phyloP scores from a whole-genome alignment of 192 early-diverging fungal genomes.

The Linnemannia exigua region DNA sequence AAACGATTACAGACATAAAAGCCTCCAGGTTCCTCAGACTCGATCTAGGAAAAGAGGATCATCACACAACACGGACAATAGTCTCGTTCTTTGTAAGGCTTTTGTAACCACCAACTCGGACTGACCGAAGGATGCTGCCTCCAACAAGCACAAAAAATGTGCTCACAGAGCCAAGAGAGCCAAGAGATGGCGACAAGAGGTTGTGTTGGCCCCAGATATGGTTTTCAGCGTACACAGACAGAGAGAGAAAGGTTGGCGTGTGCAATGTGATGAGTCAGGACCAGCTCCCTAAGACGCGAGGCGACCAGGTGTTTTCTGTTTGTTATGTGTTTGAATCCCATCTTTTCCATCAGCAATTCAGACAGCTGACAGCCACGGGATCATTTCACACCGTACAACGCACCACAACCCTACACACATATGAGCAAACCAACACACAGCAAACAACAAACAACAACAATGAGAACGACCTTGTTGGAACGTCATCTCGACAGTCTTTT shows the following conservation, averaged over 20 bases:
- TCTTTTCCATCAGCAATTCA: background rate
- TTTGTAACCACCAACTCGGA: background rate
- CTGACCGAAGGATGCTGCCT: background rate
- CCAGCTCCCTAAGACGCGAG: background rate
- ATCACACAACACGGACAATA: no score
- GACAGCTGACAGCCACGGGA: constrained; percentile 2
- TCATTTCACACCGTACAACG: background rate
- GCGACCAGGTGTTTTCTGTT: background rate
- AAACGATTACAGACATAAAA: background rate
- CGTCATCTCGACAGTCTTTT: constrained; percentile 1
- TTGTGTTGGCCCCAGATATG: background rate
- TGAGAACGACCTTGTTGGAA: background rate
- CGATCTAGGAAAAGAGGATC: no score
- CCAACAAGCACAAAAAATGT: background rate
- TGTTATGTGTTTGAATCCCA: no score
- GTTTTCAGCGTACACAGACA: background rate
- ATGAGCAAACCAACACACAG: background rate
- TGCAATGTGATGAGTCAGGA: no score
- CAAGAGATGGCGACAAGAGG: background rate
- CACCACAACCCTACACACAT: background rate
- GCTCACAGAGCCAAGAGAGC: background rate
- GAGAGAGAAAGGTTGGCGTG: background rate
- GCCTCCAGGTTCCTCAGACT: no score
- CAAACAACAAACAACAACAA: background rate
- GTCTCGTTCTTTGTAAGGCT: background rate